Percentiles rank a stretch among this genome's conserved stretches.
phyloP scores from a whole-genome alignment of 192 early-diverging fungal species.

The Coemansia interrupta region DNA sequence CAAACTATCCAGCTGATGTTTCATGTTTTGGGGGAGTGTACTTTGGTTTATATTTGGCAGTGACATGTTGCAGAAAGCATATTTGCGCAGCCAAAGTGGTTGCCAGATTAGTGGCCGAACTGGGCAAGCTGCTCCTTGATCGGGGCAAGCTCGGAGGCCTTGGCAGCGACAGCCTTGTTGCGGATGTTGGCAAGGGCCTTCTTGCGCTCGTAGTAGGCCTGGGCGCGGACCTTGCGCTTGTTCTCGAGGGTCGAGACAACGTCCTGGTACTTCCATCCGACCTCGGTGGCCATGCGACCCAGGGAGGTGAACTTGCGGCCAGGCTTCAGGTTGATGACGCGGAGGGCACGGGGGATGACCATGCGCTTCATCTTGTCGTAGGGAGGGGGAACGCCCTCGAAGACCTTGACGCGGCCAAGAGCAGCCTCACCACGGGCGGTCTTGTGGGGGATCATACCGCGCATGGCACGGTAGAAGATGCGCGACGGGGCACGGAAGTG shows the following conservation, averaged over 20 bases:
- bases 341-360: slow-evolving; percentile 94
- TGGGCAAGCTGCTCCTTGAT: slow-evolving; percentile 58
- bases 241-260: slow-evolving; percentile 95
- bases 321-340: slow-evolving; percentile 93
- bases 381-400: slow-evolving; percentile 97
- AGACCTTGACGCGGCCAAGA: slow-evolving; percentile 96
- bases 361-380: slow-evolving; percentile 97
- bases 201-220: slow-evolving; percentile 91
- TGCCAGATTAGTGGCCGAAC: slow-evolving; percentile 55
- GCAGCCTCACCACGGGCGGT: slow-evolving; percentile 96
- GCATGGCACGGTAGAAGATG: slow-evolving; percentile 94
- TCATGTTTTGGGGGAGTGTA: background rate
- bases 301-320: slow-evolving; percentile 97
- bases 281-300: slow-evolving; percentile 88
- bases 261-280: slow-evolving; percentile 99
- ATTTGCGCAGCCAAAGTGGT: too few species aligned
- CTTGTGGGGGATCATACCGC: slow-evolving; percentile 99
- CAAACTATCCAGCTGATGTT: too few species aligned
- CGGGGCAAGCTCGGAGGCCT: slow-evolving; percentile 56
- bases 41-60: slow-evolving; percentile 6
- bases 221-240: slow-evolving; percentile 94
- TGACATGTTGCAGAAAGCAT: background rate
- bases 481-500: slow-evolving; percentile 98
- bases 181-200: slow-evolving; percentile 72
- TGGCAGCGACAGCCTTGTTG: slow-evolving; percentile 55